Base-by-base conservation (phyloP, 768 basidiomycete genomes). In the Multifurca ochricompacta region DNA sequence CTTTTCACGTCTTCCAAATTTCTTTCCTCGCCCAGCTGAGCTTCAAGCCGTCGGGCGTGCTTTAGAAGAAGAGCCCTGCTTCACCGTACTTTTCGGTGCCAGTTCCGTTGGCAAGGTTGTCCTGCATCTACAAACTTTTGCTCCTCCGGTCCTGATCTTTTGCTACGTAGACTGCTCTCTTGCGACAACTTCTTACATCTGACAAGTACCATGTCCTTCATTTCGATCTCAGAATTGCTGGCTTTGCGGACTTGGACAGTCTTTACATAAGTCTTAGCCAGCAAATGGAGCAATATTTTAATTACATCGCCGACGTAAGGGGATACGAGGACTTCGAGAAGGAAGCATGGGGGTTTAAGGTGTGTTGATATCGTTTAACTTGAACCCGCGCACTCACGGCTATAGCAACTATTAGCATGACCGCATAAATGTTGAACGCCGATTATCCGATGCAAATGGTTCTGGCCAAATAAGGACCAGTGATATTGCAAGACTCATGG, bases 281-380 rank as follows among this genome's bases (percentile, higher is more conserved):
- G 39, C 87, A 89, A 65, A 87, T 91, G 81, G 86, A 90, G 60
- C 78, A 79, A 30, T 91, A 83, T 64, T 91, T 90, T 55, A 81
- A 82, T 61, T 75, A 74, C 42, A 75, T 91, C 16, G 76, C 82
- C 1, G 73, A 71, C 13, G 70, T 70, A 44, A 71, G 76, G 18
- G 88, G 89, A 0, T 84, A 82, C 56, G 77, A 83, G 23, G 81
- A 77, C 18, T 90, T 90, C 58, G 80, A 83, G 68, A 85, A 73
- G 64, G 87, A 88, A 59, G 80, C 80, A 0, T 85, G 79, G 79
- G 76, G 78, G 30, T 91, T 91, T 77, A 91, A 86, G 77, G 87
- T 85, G 25, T 13, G 48, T 48, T 63, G 40, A 18, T 47, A 45
- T n/a, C 40, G 4, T 21, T 9, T 32, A 10, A 18, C 34, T 39